Conservation (phyloP, 495 filamentous ascomycete genomes). For the Aspergillus leporis region DNA sequence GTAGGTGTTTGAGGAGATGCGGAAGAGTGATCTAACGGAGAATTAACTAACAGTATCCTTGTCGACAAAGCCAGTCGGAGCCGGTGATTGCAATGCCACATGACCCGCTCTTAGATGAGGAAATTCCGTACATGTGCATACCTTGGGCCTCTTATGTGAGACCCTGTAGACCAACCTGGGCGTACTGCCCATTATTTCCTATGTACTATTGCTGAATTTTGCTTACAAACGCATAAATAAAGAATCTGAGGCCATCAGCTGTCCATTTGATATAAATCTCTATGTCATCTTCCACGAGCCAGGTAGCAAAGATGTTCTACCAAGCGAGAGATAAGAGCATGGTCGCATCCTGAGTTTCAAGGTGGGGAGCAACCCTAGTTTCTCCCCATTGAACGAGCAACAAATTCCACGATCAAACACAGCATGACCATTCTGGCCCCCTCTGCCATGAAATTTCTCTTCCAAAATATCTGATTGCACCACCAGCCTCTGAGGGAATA, state of each 20-base stretch:
- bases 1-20: neutral
- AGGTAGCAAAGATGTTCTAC: neutral
- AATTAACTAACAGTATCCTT: neutral
- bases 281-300: neutral
- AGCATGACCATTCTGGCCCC: neutral
- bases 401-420: neutral
- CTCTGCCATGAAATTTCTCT: neutral
- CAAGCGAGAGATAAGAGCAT: no score
- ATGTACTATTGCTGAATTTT: no score
- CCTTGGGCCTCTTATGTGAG: no score
- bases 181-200: no score
- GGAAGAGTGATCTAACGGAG: neutral
- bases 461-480: neutral
- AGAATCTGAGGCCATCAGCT: no score
- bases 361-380: neutral
- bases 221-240: no score
- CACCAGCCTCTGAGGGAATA: neutral
- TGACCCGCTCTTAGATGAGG: neutral
- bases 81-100: neutral
- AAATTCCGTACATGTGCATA: neutral
- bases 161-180: no score
- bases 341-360: no score
- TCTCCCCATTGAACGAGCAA: neutral
- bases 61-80: no score
- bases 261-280: no score